Conservation (phyloP, 2,329 filamentous ascomycete genomes). For the Microdochium bolleyi region DNA sequence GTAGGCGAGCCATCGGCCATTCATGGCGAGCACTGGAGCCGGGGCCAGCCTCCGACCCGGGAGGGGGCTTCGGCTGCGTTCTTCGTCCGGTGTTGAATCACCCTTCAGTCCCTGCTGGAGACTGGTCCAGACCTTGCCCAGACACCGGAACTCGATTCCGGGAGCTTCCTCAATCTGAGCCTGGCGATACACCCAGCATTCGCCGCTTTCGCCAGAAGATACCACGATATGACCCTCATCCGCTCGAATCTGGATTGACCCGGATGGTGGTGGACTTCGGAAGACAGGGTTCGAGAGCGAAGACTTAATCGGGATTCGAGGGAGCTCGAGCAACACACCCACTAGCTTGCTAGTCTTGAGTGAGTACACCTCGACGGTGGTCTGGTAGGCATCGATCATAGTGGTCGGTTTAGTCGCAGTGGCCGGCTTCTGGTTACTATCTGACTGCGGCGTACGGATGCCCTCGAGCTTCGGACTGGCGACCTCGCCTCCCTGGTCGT, state of each 20-base stretch:
- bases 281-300: conserved; percentile 56
- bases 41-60: conserved; percentile 37
- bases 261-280: conserved; percentile 60
- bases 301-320: conserved; percentile 51
- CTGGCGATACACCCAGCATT: conserved; percentile 71
- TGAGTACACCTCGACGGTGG: conserved; percentile 83
- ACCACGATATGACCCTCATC: conserved; percentile 65
- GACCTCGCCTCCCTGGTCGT: conserved; percentile 26
- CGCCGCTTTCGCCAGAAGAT: conserved; percentile 75
- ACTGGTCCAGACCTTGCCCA: conserved; percentile 89
- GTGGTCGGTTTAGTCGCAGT: conserved; percentile 23
- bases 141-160: conserved; percentile 48
- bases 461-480: conserved; percentile 32
- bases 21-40: conserved; percentile 60
- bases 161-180: conserved; percentile 31
- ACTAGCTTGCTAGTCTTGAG: conserved; percentile 66
- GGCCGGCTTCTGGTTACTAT: conserved; percentile 27
- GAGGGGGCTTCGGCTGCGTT: conserved; percentile 27
- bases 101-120: conserved; percentile 55
- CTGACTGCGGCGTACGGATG: conserved; percentile 30
- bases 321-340: conserved; percentile 64
- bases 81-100: conserved; percentile 37
- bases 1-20: conserved; percentile 69
- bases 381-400: conserved; percentile 63
- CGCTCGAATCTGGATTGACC: conserved; percentile 66